Evolutionary conservation across 23 red algal genomes (phyloP).

Genomic region (Gracilariopsis chorda): DNA sequence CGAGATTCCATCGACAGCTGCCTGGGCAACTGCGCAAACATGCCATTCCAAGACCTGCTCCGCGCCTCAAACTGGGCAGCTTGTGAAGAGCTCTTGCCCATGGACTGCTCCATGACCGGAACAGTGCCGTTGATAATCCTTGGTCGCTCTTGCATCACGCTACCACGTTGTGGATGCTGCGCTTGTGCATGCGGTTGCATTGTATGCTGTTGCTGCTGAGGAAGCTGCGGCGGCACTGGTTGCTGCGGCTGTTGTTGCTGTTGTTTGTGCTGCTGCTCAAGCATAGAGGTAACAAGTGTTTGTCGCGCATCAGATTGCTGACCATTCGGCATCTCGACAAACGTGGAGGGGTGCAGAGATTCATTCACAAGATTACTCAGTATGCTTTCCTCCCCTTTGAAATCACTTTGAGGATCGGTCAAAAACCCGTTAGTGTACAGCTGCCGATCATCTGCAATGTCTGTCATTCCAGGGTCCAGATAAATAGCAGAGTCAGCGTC

Average conservation of each 20-base stretch:
- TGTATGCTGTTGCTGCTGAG: neutral
- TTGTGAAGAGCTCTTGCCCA: neutral
- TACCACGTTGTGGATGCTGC: neutral
- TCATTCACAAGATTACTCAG: neutral
- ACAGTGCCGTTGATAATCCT: constrained; percentile 22
- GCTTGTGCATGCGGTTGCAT: neutral
- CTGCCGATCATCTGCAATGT: neutral
- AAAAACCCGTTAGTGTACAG: neutral
- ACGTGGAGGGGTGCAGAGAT: constrained; percentile 3
- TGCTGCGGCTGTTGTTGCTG: neutral
- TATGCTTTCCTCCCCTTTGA: constrained; percentile 3
- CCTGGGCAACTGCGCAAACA: constrained; percentile 34
- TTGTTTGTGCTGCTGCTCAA: neutral
- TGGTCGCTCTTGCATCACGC: neutral
- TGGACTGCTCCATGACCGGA: constrained; percentile 16
- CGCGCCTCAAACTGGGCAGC: constrained; percentile 23
- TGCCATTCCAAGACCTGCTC: constrained; percentile 55
- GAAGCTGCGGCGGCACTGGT: neutral
- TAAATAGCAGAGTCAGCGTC: constrained; percentile 53
- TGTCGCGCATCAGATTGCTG: neutral
- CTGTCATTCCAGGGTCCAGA: constrained; percentile 32
- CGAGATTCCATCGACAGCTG: constrained; percentile 63
- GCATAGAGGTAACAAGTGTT: neutral
- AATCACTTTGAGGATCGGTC: neutral
- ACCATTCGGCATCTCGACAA: neutral